Evolutionary conservation across 768 basidiomycete genomes (phyloP), one percentile per base, ranked within the genome.

Genomic region (Mycena leptocephala): DNA sequence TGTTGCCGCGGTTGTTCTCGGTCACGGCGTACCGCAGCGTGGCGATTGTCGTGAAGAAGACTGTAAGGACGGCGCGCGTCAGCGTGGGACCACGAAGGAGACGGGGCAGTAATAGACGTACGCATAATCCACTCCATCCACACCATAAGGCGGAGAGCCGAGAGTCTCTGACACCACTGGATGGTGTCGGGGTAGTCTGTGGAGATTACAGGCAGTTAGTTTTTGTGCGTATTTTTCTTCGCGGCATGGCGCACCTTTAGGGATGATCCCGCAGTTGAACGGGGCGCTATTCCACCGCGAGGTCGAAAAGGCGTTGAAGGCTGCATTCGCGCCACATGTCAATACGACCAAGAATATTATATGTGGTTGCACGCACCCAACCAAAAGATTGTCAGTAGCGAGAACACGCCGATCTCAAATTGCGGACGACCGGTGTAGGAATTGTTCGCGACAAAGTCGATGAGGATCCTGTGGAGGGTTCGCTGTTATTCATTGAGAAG

Each of bases 291-390:
- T 82, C 92, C 92, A 93, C 41, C 92, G 89, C 18, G 89, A 87
- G 22, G 90, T 92, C 0, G 92, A 92, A 82, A 93, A 93, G 18
- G 89, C 87, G 79, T 90, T 92, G 87, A 91, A 90, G 0, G 87
- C 91, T 91, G 69, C 18, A 22, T 6, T 28, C 22, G 28, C 41
- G 14, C 13, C n/a, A 13, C 16, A 39, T 28, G 70, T 8, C 76
- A 5, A 28, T 10, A 24, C 24, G 30, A 13, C 4, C 5, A 14
- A 22, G 22, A 26, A 5, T 16, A 26, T 5, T 14, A n/a, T 58
- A 71, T 56, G 16, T 39, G 8, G 30, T 13, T 13, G 18, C 2
- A 76, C 88, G 75, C 75, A 92, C 92, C 86, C 7, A 92, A 83
- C 92, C 92, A 93, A 75, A 91, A 86, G 70, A 92, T 83, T 67